A percentile compares a stretch with the other conserved stretches of the same genome.
Evolutionary conservation across 768 basidiomycete species (phyloP).

Genomic region (Hysterangium stoloniferum): DNA sequence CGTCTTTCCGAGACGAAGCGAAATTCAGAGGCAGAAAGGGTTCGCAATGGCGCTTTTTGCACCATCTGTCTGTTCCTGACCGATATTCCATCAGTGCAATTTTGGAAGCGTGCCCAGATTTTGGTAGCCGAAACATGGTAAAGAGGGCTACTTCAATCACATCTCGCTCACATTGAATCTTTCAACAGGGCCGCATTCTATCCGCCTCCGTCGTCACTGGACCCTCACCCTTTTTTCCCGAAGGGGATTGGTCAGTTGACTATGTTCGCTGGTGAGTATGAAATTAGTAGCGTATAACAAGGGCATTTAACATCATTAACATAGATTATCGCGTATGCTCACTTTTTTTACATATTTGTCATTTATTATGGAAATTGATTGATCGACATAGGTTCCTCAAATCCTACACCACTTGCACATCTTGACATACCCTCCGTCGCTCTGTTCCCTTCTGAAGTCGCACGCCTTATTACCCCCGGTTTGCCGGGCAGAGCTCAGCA

Average conservation of each 20-base stretch:
- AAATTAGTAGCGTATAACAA: not conserved
- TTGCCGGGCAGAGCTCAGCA: conserved; percentile 62
- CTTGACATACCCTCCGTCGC: conserved; percentile 57
- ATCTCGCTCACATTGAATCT: not conserved
- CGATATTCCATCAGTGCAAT: conserved; percentile 42
- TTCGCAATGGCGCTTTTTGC: conserved; percentile 21
- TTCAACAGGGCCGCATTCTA: conserved; percentile 72
- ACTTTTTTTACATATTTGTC: not conserved
- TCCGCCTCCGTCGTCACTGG: conserved; percentile 35
- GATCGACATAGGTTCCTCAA: conserved; percentile 63
- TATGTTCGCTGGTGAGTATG: conserved; percentile 83
- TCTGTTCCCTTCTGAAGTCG: conserved; percentile 43
- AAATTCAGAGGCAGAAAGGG: conserved; percentile 51
- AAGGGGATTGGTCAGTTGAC: conserved; percentile 63
- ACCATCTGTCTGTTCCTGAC: not conserved
- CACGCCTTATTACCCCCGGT: conserved; percentile 44
- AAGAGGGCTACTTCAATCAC: not conserved
- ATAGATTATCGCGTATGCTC: conserved; percentile 15
- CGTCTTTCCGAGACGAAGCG: conserved; percentile 68
- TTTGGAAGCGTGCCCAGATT: conserved; percentile 92
- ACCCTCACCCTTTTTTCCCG: conserved; percentile 67
- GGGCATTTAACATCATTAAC: not conserved
- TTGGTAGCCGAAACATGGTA: conserved; percentile 78
- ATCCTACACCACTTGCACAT: conserved; percentile 80
- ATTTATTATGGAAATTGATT: too few relatives aligned